A percentile compares a stretch with the other conserved stretches of the same genome.
phyloP scores from a whole-genome alignment of 257 asterid genomes.

The Thymus mandschuricus region DNA sequence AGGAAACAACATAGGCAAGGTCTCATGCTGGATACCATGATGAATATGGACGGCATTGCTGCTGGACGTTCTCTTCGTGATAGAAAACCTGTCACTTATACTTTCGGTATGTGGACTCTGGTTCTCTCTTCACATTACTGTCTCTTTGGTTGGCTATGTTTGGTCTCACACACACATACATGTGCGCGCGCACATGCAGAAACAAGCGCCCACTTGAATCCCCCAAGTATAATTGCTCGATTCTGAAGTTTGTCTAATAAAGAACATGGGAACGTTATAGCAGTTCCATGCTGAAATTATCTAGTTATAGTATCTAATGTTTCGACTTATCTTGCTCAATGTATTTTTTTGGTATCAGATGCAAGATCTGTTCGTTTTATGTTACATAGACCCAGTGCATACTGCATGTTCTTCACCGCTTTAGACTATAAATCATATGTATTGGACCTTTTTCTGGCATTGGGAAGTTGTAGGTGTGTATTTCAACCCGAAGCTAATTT shows the following conservation, averaged over 20 bases:
- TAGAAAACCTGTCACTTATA: slow-evolving; percentile 93
- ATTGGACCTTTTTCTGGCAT: not conserved
- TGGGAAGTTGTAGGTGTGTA: not conserved
- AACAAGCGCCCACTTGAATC: no score
- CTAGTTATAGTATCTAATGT: no score
- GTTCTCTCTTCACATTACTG: not conserved
- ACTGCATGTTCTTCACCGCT: not conserved
- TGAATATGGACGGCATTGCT: slow-evolving; percentile 67
- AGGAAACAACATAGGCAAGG: slow-evolving; percentile 97
- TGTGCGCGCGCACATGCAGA: no score
- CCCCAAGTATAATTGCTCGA: no score
- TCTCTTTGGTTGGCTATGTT: slow-evolving; percentile 4
- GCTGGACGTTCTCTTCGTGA: slow-evolving; percentile 97
- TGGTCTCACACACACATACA: not conserved
- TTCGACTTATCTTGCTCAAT: no score
- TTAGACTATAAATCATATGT: not conserved
- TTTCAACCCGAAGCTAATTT: not conserved
- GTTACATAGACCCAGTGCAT: not conserved
- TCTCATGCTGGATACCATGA: slow-evolving; percentile 85
- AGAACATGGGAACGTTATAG: no score
- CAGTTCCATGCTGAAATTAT: no score
- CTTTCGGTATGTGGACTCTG: slow-evolving; percentile 65
- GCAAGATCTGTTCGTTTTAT: not conserved
- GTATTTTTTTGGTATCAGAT: no score
- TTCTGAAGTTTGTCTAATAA: no score